Percentiles rank a stretch among this genome's conserved stretches.
These are phyloP conservation scores for Magnolia changhungtana DNA, from an alignment of 164 flowering plant genomes.

Conservation along the genomic window DNA sequence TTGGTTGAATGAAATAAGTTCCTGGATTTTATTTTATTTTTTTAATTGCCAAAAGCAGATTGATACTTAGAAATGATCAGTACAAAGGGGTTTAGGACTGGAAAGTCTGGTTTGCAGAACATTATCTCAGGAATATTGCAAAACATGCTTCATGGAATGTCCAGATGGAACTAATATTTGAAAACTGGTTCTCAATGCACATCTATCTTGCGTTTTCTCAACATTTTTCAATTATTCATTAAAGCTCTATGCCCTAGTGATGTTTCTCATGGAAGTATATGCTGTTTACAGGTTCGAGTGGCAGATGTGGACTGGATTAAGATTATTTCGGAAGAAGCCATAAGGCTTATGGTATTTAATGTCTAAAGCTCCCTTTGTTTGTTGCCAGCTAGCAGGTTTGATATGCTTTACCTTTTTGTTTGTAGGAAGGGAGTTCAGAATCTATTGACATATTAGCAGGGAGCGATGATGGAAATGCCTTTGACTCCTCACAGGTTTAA, in stretches of 20 bases:
- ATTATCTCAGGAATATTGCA: too few relatives aligned
- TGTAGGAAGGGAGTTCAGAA: slow-evolving; percentile 60
- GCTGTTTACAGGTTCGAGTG: slow-evolving; percentile 61
- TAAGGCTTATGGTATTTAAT: slow-evolving; percentile 61
- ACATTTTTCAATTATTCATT: too few relatives aligned
- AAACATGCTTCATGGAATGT: too few relatives aligned
- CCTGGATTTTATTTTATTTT: too few relatives aligned
- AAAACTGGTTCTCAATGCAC: too few relatives aligned
- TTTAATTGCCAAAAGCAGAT: too few relatives aligned
- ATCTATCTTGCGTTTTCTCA: too few relatives aligned
- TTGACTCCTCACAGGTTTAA: slow-evolving; percentile 80
- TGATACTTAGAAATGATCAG: too few relatives aligned
- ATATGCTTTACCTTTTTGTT: neutral
- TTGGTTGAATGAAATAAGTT: too few relatives aligned
- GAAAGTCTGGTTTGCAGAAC: too few relatives aligned
- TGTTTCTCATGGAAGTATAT: slow-evolving; percentile 16
- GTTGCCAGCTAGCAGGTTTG: neutral
- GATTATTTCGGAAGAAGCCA: slow-evolving; percentile 56
- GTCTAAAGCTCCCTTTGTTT: neutral
- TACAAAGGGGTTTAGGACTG: too few relatives aligned
- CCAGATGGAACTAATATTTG: too few relatives aligned
- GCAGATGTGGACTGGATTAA: slow-evolving; percentile 93
- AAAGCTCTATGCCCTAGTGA: neutral
- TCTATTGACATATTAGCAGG: slow-evolving; percentile 64
- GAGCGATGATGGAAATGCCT: slow-evolving; percentile 54